phyloP scores from a whole-genome alignment of 768 basidiomycete genomes.

The Tylopilus cervinicoccineus region DNA sequence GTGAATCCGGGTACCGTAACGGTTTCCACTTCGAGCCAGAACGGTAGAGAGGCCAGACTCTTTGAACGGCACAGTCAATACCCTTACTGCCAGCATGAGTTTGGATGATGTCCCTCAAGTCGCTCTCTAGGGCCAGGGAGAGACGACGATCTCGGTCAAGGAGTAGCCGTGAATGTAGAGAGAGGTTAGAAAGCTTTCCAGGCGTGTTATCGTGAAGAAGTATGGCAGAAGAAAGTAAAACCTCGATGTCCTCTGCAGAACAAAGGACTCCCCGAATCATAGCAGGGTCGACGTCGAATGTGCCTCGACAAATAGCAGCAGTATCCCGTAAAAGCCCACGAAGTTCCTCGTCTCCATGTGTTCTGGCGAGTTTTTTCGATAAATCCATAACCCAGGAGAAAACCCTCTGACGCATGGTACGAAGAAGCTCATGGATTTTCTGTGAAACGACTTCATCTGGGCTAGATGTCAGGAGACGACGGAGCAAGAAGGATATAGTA shows the following conservation, averaged over 20 bases:
- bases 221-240: constrained; percentile 33
- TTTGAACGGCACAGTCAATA: constrained; percentile 12
- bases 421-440: constrained; percentile 25
- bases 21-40: constrained; percentile 24
- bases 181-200: neutral
- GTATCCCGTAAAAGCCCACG: constrained; percentile 14
- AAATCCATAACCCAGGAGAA: constrained; percentile 38
- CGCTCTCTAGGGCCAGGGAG: constrained; percentile 25
- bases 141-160: constrained; percentile 31
- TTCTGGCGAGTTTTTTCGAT: constrained; percentile 12
- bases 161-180: constrained; percentile 11
- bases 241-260: constrained; percentile 22
- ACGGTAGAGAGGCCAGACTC: constrained; percentile 31
- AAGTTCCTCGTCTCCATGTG: neutral
- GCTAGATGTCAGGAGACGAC: constrained; percentile 34
- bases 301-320: constrained; percentile 22
- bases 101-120: constrained; percentile 11
- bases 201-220: constrained; percentile 30
- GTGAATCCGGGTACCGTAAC: constrained; percentile 3
- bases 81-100: neutral
- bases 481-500: constrained; percentile 30
- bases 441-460: constrained; percentile 8
- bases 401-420: constrained; percentile 27
- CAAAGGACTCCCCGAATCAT: constrained; percentile 12
- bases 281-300: constrained; percentile 25